Evolutionary conservation across 768 basidiomycete species (phyloP), one percentile per base, ranked within the genome.

Genomic region (Phlebiopsis gigantea): DNA sequence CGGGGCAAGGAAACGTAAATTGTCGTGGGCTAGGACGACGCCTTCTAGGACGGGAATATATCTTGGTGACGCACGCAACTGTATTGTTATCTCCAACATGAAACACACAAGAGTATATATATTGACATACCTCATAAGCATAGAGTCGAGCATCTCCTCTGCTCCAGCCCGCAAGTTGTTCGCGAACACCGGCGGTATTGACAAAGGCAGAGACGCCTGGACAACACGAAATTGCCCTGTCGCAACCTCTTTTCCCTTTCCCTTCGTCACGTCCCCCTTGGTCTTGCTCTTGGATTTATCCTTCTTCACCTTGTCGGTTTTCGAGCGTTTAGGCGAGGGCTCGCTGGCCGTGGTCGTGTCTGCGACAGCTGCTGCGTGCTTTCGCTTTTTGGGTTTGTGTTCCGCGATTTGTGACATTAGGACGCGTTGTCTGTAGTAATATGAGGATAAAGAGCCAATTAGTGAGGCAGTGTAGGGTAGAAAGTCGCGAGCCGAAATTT

Each of bases 141-240:
- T 88, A 7, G 90, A 90, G 70, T 98, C 93, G 17, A 98, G 74
- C 82, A 94, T 85, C 72, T 98, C 93, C 66, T 88, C 83, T 17
- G 83, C 90, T 6, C 95, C 95, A 41, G 71, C 74, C 9, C 79
- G 75, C n/a, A 87, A 80, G 70, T 88, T 81, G 43, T 74, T 78
- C 15, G 90, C 81, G 68, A 93, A 96, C 43, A 88, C 77, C 1
- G 94, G 94, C 26, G 94, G 82, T 15, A 97, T 78, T 9, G 90
- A 85, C 42, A 96, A 74, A 24, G 79, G 73, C 54, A 94, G 75
- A 28, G 81, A 79, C n/a, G 90, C 79, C 49, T 75, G 76, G 66
- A 91, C 71, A 52, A 83, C 66, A 57, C 76, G 73, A 66, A 91
- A 91, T 66, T 89, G 82, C 25, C 72, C 57, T 56, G 65, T 59